phyloP scores from a whole-genome alignment of 305 asterid genomes.

The Nicotiana rustica region DNA sequence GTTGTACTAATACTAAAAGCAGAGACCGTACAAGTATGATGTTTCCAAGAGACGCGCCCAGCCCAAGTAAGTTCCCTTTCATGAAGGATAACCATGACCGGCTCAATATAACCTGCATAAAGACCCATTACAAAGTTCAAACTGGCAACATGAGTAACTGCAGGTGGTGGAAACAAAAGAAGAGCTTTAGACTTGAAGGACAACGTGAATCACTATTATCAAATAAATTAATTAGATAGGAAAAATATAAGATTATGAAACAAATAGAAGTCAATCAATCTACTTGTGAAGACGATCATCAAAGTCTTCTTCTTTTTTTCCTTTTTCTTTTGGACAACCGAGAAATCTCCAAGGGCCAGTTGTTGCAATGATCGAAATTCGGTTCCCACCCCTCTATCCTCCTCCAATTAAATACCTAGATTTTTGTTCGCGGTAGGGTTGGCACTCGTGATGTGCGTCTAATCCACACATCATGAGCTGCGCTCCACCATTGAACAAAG shows the following conservation, averaged over 20 bases:
- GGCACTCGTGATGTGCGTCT: conserved; percentile 12
- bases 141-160: conserved; percentile 21
- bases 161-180: neutral
- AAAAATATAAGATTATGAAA: conserved; percentile 3
- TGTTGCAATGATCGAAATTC: neutral
- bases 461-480: neutral
- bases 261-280: neutral
- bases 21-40: conserved; percentile 89
- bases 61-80: conserved; percentile 98
- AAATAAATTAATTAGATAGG: conserved; percentile 16
- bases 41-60: conserved; percentile 91
- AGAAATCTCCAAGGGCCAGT: conserved; percentile 11
- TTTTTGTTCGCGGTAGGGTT: neutral
- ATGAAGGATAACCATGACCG: conserved; percentile 95
- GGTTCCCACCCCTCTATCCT: neutral
- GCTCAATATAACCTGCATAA: conserved; percentile 90
- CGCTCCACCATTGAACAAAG: neutral
- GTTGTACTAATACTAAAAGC: conserved; percentile 97
- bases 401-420: conserved; percentile 17
- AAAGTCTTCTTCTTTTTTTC: neutral
- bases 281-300: neutral
- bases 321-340: too few relatives aligned
- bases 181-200: conserved; percentile 1
- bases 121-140: conserved; percentile 28
- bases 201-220: neutral